Conservation (phyloP, 2,329 filamentous ascomycete genomes). For the Penicillium sp. region DNA sequence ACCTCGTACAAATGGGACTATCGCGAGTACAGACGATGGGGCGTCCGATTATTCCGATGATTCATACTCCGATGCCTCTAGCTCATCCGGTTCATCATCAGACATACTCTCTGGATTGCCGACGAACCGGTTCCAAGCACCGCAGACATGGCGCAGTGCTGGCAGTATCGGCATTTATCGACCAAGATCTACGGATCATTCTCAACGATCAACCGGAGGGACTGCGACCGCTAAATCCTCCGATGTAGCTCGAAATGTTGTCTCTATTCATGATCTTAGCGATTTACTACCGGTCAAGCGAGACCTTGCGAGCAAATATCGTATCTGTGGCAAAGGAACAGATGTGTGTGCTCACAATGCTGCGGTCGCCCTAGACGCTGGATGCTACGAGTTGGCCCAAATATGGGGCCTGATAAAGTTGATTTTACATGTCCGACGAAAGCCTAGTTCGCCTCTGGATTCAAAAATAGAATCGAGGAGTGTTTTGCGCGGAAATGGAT, state of each 20-base stretch:
- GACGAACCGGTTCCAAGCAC: conserved; percentile 53
- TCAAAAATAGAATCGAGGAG: conserved; percentile 66
- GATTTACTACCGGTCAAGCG: conserved; percentile 77
- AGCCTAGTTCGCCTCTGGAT: conserved; percentile 65
- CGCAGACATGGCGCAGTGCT: conserved; percentile 55
- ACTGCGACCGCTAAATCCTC: conserved; percentile 56
- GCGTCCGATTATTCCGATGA: conserved; percentile 53
- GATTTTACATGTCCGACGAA: conserved; percentile 76
- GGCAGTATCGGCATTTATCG: conserved; percentile 61
- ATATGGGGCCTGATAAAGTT: conserved; percentile 83
- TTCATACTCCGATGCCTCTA: conserved; percentile 65
- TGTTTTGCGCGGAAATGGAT: conserved; percentile 31
- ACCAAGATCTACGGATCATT: conserved; percentile 52
- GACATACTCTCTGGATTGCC: conserved; percentile 50
- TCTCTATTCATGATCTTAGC: conserved; percentile 74
- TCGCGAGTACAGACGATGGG: conserved; percentile 49
- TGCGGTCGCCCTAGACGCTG: conserved; percentile 71
- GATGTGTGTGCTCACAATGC: conserved; percentile 86
- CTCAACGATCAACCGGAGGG: conserved; percentile 59
- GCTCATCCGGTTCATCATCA: conserved; percentile 49
- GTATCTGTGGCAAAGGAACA: conserved; percentile 80
- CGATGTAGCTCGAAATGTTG: conserved; percentile 64
- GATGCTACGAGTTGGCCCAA: conserved; percentile 72
- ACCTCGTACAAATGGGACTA: conserved; percentile 45
- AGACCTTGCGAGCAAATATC: conserved; percentile 77